Percentiles rank a stretch among this genome's conserved stretches.
These are phyloP conservation scores for Ceratocystis papillata DNA, from an alignment of 2,329 filamentous ascomycete species.

Conservation along the genomic window DNA sequence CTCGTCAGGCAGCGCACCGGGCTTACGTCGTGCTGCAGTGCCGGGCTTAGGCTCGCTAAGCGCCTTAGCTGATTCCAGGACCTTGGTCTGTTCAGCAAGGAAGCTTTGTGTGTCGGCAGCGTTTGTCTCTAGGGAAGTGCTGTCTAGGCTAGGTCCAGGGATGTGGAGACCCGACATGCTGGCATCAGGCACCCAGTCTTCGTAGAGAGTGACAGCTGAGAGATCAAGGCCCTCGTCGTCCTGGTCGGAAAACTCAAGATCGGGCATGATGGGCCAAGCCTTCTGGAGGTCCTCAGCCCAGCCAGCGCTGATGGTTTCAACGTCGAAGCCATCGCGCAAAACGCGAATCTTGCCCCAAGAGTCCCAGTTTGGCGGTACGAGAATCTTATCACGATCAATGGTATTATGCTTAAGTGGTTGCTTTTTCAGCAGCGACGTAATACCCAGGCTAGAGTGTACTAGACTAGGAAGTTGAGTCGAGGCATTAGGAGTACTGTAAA, in stretches of 20 bases:
- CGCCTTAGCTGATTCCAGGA: conserved; percentile 46
- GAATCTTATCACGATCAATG: conserved; percentile 85
- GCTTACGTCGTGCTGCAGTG: conserved; percentile 39
- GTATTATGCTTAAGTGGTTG: conserved; percentile 78
- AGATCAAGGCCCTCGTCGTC: conserved; percentile 15
- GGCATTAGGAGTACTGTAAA: conserved; percentile 70
- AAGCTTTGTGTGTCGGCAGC: conserved; percentile 61
- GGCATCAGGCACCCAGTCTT: conserved; percentile 67
- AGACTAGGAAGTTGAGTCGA: conserved; percentile 67
- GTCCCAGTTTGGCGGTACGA: conserved; percentile 95
- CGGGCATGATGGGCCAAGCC: conserved; percentile 33
- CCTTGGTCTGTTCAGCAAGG: conserved; percentile 60
- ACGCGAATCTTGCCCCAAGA: conserved; percentile 96
- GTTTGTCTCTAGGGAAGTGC: conserved; percentile 22
- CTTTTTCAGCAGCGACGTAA: conserved; percentile 70
- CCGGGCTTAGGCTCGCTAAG: conserved; percentile 5
- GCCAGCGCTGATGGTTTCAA: conserved; percentile 70
- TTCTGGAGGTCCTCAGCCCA: conserved; percentile 79
- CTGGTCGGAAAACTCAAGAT: conserved; percentile 24
- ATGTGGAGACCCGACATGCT: conserved; percentile 51
- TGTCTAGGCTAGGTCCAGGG: conserved; percentile 35
- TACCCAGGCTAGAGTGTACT: conserved; percentile 74
- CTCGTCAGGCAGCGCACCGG: conserved; percentile 29
- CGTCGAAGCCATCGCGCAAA: conserved; percentile 80
- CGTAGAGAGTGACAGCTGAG: conserved; percentile 40